Conservation (phyloP, 352 stramenopile genomes). For the Globisporangium rhizosaccharum region DNA sequence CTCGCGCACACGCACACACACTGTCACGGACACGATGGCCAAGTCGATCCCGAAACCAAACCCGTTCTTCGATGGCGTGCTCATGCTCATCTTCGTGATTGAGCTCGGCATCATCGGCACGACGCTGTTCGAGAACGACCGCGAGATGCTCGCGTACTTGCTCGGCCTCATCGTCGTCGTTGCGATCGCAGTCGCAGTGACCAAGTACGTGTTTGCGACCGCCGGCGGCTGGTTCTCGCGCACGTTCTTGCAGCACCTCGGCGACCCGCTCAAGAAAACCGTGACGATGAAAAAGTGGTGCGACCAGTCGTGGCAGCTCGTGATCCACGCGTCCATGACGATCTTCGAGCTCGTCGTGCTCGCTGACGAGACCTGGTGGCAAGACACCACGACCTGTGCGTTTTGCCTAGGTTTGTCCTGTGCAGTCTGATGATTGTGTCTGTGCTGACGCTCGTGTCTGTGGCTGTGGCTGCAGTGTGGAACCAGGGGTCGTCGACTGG, state of each 20-base stretch:
- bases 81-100: slow-evolving; percentile 49
- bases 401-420: not conserved
- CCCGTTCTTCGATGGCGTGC: slow-evolving; percentile 53
- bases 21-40: slow-evolving; percentile 29
- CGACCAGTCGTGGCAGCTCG: slow-evolving; percentile 86
- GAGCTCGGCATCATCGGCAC: slow-evolving; percentile 58
- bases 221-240: slow-evolving; percentile 68
- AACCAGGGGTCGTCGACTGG: slow-evolving; percentile 64
- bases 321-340: slow-evolving; percentile 79
- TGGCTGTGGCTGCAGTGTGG: slow-evolving; percentile 40
- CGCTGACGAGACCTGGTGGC: slow-evolving; percentile 78
- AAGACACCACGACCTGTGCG: slow-evolving; percentile 79
- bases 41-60: slow-evolving; percentile 66
- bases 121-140: slow-evolving; percentile 57
- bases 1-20: not conserved
- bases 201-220: slow-evolving; percentile 58
- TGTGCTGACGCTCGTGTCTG: not conserved
- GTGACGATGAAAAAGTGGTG: slow-evolving; percentile 87
- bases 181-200: slow-evolving; percentile 63
- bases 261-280: slow-evolving; percentile 74
- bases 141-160: slow-evolving; percentile 69
- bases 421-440: not conserved
- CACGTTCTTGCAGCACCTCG: slow-evolving; percentile 73
- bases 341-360: slow-evolving; percentile 82
- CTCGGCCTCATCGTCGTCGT: slow-evolving; percentile 57